Percentiles rank a stretch among this genome's conserved stretches.
phyloP scores from a whole-genome alignment of 2,329 filamentous ascomycete genomes.

The Claviceps citrina region DNA sequence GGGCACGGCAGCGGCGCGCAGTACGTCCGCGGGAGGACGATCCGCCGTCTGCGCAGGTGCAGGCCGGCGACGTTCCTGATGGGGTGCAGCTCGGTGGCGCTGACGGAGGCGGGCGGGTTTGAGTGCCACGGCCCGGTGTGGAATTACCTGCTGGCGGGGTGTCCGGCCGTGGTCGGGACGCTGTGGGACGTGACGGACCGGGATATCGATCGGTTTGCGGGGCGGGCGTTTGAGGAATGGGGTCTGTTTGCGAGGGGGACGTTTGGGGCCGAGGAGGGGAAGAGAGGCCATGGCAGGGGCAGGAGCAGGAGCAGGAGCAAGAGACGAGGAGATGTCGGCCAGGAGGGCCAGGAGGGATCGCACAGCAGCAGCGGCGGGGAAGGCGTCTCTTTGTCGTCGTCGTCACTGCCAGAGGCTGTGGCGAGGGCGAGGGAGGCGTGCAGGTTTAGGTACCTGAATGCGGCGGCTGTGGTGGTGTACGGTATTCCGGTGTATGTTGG shows the following conservation, averaged over 20 bases:
- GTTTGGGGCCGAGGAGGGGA: slow-evolving; percentile 21
- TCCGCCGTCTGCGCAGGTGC: slow-evolving; percentile 64
- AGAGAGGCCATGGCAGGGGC: slow-evolving; percentile 9
- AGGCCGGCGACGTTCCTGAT: slow-evolving; percentile 71
- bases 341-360: slow-evolving; percentile 1
- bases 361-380: background rate
- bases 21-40: slow-evolving; percentile 73
- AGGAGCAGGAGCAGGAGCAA: background rate
- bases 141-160: slow-evolving; percentile 81
- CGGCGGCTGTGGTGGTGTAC: slow-evolving; percentile 85
- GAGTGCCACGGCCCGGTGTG: slow-evolving; percentile 82
- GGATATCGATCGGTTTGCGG: slow-evolving; percentile 88
- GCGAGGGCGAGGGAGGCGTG: slow-evolving; percentile 61
- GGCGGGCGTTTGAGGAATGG: slow-evolving; percentile 69
- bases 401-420: slow-evolving; percentile 60
- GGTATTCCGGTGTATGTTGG: slow-evolving; percentile 79
- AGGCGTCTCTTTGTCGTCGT: slow-evolving; percentile 21
- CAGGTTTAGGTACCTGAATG: slow-evolving; percentile 79
- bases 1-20: slow-evolving; percentile 91
- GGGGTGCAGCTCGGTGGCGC: slow-evolving; percentile 77
- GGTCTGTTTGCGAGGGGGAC: slow-evolving; percentile 46
- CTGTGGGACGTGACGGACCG: slow-evolving; percentile 97
- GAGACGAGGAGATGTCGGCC: background rate
- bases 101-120: slow-evolving; percentile 68
- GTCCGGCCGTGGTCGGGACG: slow-evolving; percentile 76